These are phyloP conservation scores for Backusella parvicylindrica DNA, from an alignment of 192 early-diverging fungal species.

Conservation along the genomic window DNA sequence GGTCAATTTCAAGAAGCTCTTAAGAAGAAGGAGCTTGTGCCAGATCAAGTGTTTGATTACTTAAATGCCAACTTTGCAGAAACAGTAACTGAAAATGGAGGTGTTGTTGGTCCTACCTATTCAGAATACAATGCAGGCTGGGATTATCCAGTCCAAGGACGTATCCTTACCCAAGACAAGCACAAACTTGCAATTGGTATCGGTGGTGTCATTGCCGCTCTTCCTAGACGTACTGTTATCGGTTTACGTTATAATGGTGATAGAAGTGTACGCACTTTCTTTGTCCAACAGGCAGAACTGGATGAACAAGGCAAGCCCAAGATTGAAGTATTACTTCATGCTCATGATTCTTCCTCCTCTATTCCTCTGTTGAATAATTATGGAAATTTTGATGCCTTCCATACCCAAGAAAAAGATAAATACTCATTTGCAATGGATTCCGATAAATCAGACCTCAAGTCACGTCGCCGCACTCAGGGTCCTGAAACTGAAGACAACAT, in stretches of 20 bases:
- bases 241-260: slow-evolving; percentile 12
- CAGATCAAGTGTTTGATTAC: slow-evolving; percentile 33
- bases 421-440: not conserved
- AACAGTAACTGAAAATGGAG: not conserved
- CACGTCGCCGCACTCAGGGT: not conserved
- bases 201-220: slow-evolving; percentile 55
- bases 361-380: not conserved
- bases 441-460: not conserved
- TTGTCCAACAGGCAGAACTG: slow-evolving; percentile 56
- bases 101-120: slow-evolving; percentile 49
- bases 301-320: slow-evolving; percentile 46
- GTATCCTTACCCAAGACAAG: slow-evolving; percentile 49
- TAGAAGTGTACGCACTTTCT: slow-evolving; percentile 51
- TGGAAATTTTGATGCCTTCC: not conserved
- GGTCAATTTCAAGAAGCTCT: slow-evolving; percentile 26
- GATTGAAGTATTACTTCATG: slow-evolving; percentile 10
- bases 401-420: not conserved
- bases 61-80: slow-evolving; percentile 23
- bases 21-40: slow-evolving; percentile 20
- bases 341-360: not conserved
- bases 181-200: slow-evolving; percentile 58
- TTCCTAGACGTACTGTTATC: slow-evolving; percentile 34
- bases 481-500: slow-evolving; percentile 13
- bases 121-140: slow-evolving; percentile 32
- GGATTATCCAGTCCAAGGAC: slow-evolving; percentile 52